A percentile compares a stretch with the other conserved stretches of the same genome.
phyloP scores from a whole-genome alignment of 768 basidiomycete species.

The Leccinum fibrillosum region DNA sequence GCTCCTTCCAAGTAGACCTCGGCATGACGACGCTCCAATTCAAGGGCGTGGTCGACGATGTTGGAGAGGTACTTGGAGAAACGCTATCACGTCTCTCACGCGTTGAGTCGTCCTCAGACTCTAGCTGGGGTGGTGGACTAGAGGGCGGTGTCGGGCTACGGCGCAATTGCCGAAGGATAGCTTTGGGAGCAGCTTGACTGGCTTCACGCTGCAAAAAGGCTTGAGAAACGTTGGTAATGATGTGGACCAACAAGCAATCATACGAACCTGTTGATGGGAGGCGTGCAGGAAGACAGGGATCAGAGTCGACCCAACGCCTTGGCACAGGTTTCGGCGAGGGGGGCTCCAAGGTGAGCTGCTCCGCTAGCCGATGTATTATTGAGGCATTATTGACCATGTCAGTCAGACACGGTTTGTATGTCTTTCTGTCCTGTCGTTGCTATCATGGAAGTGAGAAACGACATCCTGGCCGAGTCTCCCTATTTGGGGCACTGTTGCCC shows the following conservation, averaged over 20 bases:
- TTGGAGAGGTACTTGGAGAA: conserved; percentile 20
- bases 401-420: conserved; percentile 2
- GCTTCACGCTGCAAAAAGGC: conserved; percentile 76
- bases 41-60: conserved; percentile 17
- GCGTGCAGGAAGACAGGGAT: conserved; percentile 64
- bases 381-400: conserved; percentile 54
- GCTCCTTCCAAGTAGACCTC: conserved; percentile 44
- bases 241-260: conserved; percentile 1
- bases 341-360: conserved; percentile 21
- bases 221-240: conserved; percentile 33
- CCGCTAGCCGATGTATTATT: conserved; percentile 28
- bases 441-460: conserved; percentile 16
- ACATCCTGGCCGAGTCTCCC: background rate
- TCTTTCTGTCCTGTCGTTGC: background rate
- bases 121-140: conserved; percentile 15
- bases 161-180: conserved; percentile 53
- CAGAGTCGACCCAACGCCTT: conserved; percentile 42
- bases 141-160: conserved; percentile 40
- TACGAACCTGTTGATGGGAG: conserved; percentile 62
- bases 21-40: conserved; percentile 16
- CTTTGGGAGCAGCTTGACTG: conserved; percentile 50
- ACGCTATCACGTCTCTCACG: conserved; percentile 12
- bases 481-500: conserved; percentile 2
- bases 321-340: conserved; percentile 19
- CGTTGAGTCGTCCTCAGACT: conserved; percentile 11